These are phyloP conservation scores for Jatropha podagrica DNA, from an alignment of 441 rosid genomes.

Conservation along the genomic window DNA sequence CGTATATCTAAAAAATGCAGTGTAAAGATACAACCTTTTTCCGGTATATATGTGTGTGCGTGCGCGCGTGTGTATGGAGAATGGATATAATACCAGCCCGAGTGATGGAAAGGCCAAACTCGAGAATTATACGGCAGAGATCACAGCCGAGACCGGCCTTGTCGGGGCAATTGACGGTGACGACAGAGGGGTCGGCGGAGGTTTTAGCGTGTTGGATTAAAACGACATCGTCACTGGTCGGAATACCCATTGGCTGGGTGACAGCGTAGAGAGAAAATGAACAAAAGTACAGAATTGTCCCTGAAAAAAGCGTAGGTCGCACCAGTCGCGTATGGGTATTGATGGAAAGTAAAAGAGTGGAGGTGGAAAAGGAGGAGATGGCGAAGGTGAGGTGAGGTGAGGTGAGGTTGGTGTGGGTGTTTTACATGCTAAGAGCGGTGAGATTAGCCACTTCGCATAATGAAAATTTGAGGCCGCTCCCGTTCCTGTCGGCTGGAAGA, in stretches of 20 bases:
- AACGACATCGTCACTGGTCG: constrained; percentile 51
- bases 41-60: no score
- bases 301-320: neutral
- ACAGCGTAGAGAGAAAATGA: neutral
- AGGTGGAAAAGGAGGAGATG: neutral
- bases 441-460: neutral
- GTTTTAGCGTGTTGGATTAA: constrained; percentile 50
- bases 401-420: neutral
- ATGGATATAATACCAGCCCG: constrained; percentile 53
- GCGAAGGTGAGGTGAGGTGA: neutral
- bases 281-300: neutral
- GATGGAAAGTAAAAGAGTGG: neutral
- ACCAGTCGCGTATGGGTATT: neutral
- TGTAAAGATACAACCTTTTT: neutral
- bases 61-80: neutral
- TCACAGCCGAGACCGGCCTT: constrained; percentile 76
- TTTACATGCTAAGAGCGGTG: neutral
- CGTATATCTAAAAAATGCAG: neutral
- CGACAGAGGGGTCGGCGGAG: constrained; percentile 52
- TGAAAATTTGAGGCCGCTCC: neutral
- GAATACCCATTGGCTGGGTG: constrained; percentile 39
- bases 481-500: neutral
- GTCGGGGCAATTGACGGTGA: constrained; percentile 84
- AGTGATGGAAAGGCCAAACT: constrained; percentile 69
- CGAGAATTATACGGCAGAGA: constrained; percentile 68